These are phyloP conservation scores for Erythrobasidium yunnanense DNA, from an alignment of 768 basidiomycete genomes.

Conservation along the genomic window DNA sequence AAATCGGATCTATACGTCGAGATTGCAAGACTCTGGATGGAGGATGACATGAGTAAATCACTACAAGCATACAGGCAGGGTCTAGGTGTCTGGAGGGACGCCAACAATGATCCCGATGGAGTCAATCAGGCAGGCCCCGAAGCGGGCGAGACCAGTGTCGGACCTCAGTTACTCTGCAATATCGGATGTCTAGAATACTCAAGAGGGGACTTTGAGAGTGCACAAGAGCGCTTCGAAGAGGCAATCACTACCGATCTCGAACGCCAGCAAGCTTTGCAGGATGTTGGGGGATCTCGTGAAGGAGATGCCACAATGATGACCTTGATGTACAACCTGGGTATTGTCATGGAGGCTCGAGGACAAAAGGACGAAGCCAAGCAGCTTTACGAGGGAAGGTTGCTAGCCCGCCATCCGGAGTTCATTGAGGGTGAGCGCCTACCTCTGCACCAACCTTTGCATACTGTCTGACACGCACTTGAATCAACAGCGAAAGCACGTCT, in stretches of 20 bases:
- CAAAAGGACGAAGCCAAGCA: conserved; percentile 63
- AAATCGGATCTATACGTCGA: conserved; percentile 86
- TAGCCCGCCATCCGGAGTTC: conserved; percentile 87
- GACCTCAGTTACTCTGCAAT: conserved; percentile 37
- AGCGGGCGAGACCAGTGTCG: conserved; percentile 38
- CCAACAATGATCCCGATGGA: conserved; percentile 48
- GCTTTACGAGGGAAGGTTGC: conserved; percentile 66
- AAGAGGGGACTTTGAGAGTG: conserved; percentile 47
- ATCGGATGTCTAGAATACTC: conserved; percentile 36
- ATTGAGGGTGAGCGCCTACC: conserved; percentile 62
- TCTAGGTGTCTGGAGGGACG: conserved; percentile 52
- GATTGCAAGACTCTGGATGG: conserved; percentile 78
- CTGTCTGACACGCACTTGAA: neutral
- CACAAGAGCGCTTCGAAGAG: conserved; percentile 58
- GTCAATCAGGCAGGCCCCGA: conserved; percentile 48
- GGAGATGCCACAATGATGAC: conserved; percentile 67
- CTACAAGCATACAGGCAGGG: conserved; percentile 65
- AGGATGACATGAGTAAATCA: conserved; percentile 63
- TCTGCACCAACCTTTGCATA: neutral
- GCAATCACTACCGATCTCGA: conserved; percentile 54
- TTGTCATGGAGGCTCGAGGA: conserved; percentile 77
- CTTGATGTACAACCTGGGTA: conserved; percentile 79
- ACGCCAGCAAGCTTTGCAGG: conserved; percentile 22
- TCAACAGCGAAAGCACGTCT: conserved; percentile 77
- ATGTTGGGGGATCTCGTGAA: conserved; percentile 28